phyloP scores from a whole-genome alignment of 1,139 yeast genomes.

The Yamadazyma spencermartinsiae region DNA sequence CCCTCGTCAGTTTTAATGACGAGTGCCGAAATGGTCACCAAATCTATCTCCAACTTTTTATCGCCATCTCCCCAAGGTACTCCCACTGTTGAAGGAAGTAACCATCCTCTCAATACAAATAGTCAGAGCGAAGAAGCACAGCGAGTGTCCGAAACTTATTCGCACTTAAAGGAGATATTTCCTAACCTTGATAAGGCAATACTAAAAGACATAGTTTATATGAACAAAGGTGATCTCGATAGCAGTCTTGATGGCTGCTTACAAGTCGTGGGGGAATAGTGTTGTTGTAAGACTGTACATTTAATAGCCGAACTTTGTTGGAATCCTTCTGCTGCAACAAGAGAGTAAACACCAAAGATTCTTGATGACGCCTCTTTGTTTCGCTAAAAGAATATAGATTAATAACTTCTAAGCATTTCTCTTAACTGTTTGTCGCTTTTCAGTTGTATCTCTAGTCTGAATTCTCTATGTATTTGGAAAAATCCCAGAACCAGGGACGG shows the following conservation, averaged over 20 bases:
- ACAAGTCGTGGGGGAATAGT: constrained; percentile 17
- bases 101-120: constrained; percentile 6
- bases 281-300: not conserved
- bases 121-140: constrained; percentile 9
- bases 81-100: constrained; percentile 9
- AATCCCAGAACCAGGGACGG: no score
- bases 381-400: no score
- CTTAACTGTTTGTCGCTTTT: no score
- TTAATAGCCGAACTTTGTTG: no score
- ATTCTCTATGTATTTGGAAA: no score
- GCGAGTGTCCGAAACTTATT: constrained; percentile 27
- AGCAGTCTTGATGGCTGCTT: constrained; percentile 70
- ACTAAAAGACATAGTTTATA: constrained; percentile 66
- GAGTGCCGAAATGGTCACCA: constrained; percentile 55
- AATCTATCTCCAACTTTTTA: constrained; percentile 46
- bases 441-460: no score
- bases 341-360: no score
- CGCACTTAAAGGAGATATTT: constrained; percentile 66
- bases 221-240: constrained; percentile 71
- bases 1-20: constrained; percentile 54
- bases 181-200: constrained; percentile 71
- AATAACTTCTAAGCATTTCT: no score
- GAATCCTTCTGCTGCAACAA: no score
- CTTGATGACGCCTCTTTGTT: no score
- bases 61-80: constrained; percentile 41